Evolutionary conservation across 148 eudicot genomes (phyloP).

Genomic region (Euryodendron excelsum): DNA sequence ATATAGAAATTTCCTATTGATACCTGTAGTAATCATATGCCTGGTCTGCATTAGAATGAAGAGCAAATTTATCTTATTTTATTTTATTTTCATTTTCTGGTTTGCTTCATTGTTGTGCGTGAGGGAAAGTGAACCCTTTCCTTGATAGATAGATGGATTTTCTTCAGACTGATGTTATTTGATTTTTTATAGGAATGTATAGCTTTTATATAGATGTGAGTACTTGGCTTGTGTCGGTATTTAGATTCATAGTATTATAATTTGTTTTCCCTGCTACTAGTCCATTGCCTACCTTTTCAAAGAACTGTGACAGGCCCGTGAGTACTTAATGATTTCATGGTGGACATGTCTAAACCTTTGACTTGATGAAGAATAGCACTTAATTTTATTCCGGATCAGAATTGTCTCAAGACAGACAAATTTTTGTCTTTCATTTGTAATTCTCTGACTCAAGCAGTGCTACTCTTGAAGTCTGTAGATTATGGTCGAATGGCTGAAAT

Average conservation of each 20-base stretch:
- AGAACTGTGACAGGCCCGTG: background rate
- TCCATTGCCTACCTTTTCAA: background rate
- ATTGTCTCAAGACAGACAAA: background rate
- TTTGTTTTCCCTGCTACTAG: background rate
- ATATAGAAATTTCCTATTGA: background rate
- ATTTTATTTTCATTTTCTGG: background rate
- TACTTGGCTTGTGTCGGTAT: background rate
- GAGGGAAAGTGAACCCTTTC: background rate
- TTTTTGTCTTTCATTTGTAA: constrained; percentile 15
- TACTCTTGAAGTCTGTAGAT: constrained; percentile 89
- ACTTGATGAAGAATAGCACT: background rate
- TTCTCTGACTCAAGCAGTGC: constrained; percentile 36
- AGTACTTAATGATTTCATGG: constrained; percentile 5
- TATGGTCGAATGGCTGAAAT: constrained; percentile 99
- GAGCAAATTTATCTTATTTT: background rate
- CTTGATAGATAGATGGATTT: background rate
- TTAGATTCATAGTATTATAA: background rate
- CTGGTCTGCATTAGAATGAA: background rate
- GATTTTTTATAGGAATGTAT: background rate
- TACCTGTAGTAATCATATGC: background rate
- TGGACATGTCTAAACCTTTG: background rate
- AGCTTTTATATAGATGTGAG: background rate
- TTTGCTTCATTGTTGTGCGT: background rate
- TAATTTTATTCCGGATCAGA: background rate
- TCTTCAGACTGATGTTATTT: background rate